phyloP scores from a whole-genome alignment of 768 basidiomycete genomes.

The Panaeolus papilionaceus region DNA sequence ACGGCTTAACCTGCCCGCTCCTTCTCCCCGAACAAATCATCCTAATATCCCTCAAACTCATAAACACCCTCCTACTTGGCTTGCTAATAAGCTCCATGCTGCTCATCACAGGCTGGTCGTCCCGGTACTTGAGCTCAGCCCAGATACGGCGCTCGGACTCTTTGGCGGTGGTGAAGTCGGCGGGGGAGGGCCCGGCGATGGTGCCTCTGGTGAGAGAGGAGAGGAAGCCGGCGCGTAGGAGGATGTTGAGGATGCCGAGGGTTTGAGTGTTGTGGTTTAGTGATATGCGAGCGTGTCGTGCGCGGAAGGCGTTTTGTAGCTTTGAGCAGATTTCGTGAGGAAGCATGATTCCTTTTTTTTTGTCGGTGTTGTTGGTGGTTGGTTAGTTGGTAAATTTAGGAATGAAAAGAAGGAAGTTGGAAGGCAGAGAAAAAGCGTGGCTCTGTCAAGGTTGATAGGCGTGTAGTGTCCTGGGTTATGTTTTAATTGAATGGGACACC shows the following conservation, averaged over 20 bases:
- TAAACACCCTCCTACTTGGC: constrained; percentile 82
- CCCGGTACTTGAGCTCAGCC: constrained; percentile 93
- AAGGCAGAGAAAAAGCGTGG: background rate
- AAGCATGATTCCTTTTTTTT: constrained; percentile 36
- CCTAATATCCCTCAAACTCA: constrained; percentile 75
- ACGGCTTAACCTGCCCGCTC: constrained; percentile 76
- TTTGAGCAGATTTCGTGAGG: constrained; percentile 91
- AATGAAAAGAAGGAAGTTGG: background rate
- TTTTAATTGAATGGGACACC: background rate
- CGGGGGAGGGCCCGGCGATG: constrained; percentile 64
- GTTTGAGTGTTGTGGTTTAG: constrained; percentile 89
- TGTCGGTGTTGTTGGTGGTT: background rate
- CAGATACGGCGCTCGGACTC: constrained; percentile 84
- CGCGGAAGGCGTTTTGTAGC: constrained; percentile 90
- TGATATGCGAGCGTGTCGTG: constrained; percentile 77
- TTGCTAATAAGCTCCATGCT: constrained; percentile 84
- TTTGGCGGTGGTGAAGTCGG: constrained; percentile 60
- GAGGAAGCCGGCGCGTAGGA: constrained; percentile 90
- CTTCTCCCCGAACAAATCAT: constrained; percentile 83
- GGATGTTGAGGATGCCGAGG: constrained; percentile 85
- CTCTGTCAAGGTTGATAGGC: background rate
- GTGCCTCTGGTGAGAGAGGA: constrained; percentile 85
- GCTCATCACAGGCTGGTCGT: constrained; percentile 83
- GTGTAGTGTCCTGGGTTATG: constrained; percentile 3
- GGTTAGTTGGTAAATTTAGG: background rate